Conservation (phyloP, 2,329 filamentous ascomycete species). For the Raffaelea ambrosiae region DNA sequence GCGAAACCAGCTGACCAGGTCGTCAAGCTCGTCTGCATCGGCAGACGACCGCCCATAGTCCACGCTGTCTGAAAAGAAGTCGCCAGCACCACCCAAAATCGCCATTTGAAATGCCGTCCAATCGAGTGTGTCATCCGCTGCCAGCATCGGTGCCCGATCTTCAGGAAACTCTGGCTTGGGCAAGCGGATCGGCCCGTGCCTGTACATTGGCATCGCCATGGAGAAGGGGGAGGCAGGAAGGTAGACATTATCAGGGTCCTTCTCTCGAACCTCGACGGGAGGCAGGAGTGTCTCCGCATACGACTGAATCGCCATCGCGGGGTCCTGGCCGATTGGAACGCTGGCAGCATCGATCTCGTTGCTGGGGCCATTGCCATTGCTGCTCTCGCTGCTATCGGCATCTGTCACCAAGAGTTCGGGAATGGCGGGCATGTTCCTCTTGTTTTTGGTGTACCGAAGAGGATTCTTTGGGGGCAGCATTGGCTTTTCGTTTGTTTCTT, state of each 20-base stretch:
- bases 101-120: conserved; percentile 61
- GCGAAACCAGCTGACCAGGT: conserved; percentile 43
- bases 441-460: conserved; percentile 9
- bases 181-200: conserved; percentile 48
- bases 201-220: conserved; percentile 37
- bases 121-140: conserved; percentile 44
- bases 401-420: conserved; percentile 27
- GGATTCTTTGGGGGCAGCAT: conserved; percentile 23
- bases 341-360: neutral
- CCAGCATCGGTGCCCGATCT: conserved; percentile 12
- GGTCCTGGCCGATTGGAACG: neutral
- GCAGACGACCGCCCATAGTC: conserved; percentile 25
- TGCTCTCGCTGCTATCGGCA: neutral
- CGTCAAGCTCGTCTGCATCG: conserved; percentile 38
- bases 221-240: conserved; percentile 41
- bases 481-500: conserved; percentile 17
- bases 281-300: no score
- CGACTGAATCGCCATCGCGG: neutral
- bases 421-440: conserved; percentile 25
- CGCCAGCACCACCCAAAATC: conserved; percentile 48
- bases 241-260: conserved; percentile 33
- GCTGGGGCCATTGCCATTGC: neutral
- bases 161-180: conserved; percentile 28
- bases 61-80: conserved; percentile 36
- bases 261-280: conserved; percentile 15